Evolutionary conservation across 495 filamentous ascomycete species (phyloP), one percentile per base, ranked within the genome.

Genomic region (Aspergillus sclerotioniger): DNA sequence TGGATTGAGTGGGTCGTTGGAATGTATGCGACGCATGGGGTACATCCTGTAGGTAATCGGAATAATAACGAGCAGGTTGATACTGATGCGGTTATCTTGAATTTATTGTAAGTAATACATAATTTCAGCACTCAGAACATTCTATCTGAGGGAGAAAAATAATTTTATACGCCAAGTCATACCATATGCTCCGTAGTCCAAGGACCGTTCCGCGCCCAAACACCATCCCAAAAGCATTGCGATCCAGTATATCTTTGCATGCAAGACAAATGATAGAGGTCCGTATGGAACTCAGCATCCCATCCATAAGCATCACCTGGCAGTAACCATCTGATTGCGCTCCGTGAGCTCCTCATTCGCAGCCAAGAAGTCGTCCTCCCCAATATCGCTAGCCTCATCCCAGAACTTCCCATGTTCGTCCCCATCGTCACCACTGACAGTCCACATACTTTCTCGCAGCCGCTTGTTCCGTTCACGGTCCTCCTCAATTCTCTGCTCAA

Each of bases 401-500:
- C 85, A 90, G 53, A 91, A 66, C 66, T 84, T 84, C 56, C 91
- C 84, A 57, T 87, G 86, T 6, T 84, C 80, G 29, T 87, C 84
- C 3, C 68, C 71, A 41, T 83, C 76, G 32, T 80, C 79, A 8
- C 76, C 74, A 48, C 79, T 82, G 3, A 96, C 84, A 2, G 90
- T 87, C 94, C 95, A 98, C 67, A 93, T 92, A 62, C 82, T 88
- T 69, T 98, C 94, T 15, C 94, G 71, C 58, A 90, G 75, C 37
- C 94, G 76, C 77, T 98, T 98, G 72, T 98, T 96, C 41, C 94
- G 80, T 70, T 98, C 95, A 8, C 94, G 80, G 72, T 98, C 94
- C 68, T 98, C 94, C 61, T 98, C 95, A 60, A 98, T 97, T 51
- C 94, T 74, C 76, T 97, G 92, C 73, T 97, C 91, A 35, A 96